Evolutionary conservation across 2,329 filamentous ascomycete species (phyloP).

Genomic region (Sphaerulina vaccinii): DNA sequence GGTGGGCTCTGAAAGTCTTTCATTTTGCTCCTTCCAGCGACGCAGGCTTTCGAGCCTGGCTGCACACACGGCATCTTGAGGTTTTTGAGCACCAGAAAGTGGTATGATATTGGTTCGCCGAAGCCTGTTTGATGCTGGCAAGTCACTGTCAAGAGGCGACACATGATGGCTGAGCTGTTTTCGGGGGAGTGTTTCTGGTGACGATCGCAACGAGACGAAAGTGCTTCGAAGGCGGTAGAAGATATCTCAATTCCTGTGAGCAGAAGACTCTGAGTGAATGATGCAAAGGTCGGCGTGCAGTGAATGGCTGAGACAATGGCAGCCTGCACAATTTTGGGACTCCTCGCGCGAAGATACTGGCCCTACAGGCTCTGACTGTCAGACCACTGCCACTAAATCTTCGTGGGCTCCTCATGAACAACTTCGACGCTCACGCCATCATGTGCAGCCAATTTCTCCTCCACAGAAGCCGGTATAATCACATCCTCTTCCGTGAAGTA

Average conservation of each 20-base stretch:
- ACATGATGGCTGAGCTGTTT: conserved; percentile 10
- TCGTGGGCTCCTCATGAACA: neutral
- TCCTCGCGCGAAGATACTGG: too few species aligned
- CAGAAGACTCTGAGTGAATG: too few species aligned
- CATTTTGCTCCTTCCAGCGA: conserved; percentile 3
- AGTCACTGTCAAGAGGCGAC: conserved; percentile 14
- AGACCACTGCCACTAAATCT: neutral
- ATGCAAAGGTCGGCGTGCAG: too few species aligned
- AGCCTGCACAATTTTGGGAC: too few species aligned
- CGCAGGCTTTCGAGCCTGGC: conserved; percentile 14
- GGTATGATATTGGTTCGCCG: conserved; percentile 5
- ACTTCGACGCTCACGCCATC: neutral
- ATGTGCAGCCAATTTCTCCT: conserved; percentile 3
- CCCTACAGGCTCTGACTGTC: too few species aligned
- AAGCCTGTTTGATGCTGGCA: conserved; percentile 10
- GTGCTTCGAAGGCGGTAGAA: too few species aligned
- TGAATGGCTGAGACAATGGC: too few species aligned
- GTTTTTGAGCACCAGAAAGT: conserved; percentile 12
- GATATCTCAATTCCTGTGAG: too few species aligned
- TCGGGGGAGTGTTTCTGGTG: neutral
- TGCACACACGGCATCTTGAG: conserved; percentile 17
- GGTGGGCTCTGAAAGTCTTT: conserved; percentile 19
- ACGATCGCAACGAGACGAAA: too few species aligned
- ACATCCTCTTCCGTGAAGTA: conserved; percentile 12
- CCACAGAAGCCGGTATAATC: conserved; percentile 13